Evolutionary conservation across 805 yeast genomes (phyloP).

Genomic region (Monosporozyma aerobia): DNA sequence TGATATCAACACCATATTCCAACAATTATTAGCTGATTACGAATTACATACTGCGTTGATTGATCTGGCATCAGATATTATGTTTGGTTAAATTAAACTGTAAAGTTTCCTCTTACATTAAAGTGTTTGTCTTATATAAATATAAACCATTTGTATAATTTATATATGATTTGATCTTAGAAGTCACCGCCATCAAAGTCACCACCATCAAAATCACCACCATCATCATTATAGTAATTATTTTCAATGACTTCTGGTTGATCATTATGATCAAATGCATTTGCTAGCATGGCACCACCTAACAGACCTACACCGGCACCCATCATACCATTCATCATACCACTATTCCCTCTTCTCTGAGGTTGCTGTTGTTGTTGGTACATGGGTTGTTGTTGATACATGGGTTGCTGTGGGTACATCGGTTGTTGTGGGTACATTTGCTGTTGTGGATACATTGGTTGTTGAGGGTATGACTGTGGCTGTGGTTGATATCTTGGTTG

Average conservation of each 20-base stretch:
- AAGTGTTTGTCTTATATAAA: not conserved
- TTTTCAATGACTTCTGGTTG: slow-evolving; percentile 23
- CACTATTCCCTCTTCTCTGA: slow-evolving; percentile 26
- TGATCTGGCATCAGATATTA: slow-evolving; percentile 2
- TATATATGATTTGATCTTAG: slow-evolving; percentile 6
- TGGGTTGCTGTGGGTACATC: slow-evolving; percentile 17
- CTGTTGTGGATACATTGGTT: slow-evolving; percentile 16
- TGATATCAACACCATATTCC: slow-evolving; percentile 7
- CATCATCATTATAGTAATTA: slow-evolving; percentile 33
- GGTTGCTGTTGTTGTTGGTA: slow-evolving; percentile 16
- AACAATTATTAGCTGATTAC: slow-evolving; percentile 16
- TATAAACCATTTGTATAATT: not conserved
- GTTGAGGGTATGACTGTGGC: slow-evolving; percentile 17
- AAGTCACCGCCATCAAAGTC: slow-evolving; percentile 20
- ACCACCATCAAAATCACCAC: slow-evolving; percentile 21
- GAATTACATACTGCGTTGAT: slow-evolving; percentile 15
- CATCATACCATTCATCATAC: slow-evolving; percentile 33
- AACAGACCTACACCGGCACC: slow-evolving; percentile 54
- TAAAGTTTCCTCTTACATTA: not conserved
- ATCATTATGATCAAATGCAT: slow-evolving; percentile 29
- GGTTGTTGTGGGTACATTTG: slow-evolving; percentile 21
- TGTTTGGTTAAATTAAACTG: not conserved
- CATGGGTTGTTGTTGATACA: slow-evolving; percentile 9
- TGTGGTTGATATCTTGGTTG: slow-evolving; percentile 13
- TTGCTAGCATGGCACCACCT: slow-evolving; percentile 49